Conservation (phyloP, 2,329 filamentous ascomycete genomes). For the Gremmenia infestans region DNA sequence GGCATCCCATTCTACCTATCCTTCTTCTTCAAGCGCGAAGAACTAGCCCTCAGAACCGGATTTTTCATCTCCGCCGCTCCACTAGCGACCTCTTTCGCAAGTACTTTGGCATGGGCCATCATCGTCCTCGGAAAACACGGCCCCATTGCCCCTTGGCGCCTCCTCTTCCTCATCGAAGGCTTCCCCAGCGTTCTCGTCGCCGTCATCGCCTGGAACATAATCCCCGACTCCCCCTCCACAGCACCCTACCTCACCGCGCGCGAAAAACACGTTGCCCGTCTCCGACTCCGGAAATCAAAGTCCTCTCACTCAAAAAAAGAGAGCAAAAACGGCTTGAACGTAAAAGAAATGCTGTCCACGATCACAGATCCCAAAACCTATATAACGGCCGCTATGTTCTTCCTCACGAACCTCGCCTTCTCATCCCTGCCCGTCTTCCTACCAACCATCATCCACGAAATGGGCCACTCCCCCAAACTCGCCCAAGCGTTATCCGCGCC, state of each 20-base stretch:
- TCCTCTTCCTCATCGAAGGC: slow-evolving; percentile 78
- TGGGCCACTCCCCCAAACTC: slow-evolving; percentile 65
- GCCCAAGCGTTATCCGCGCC: slow-evolving; percentile 78
- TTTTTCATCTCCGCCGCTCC: slow-evolving; percentile 83
- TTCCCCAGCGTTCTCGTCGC: slow-evolving; percentile 77
- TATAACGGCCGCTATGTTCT: slow-evolving; percentile 77
- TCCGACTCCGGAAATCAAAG: slow-evolving; percentile 51
- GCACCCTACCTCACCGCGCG: slow-evolving; percentile 58
- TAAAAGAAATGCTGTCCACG: slow-evolving; percentile 52
- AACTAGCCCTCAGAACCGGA: slow-evolving; percentile 80
- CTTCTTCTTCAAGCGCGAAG: slow-evolving; percentile 60
- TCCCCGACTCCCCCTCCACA: slow-evolving; percentile 71
- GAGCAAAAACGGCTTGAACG: slow-evolving; percentile 39
- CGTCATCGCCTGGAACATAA: slow-evolving; percentile 65
- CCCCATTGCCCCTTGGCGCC: slow-evolving; percentile 78
- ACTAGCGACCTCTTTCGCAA: slow-evolving; percentile 76
- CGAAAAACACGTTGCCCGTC: slow-evolving; percentile 63
- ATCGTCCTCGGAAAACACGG: slow-evolving; percentile 59
- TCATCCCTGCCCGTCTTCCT: slow-evolving; percentile 83
- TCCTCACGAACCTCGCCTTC: slow-evolving; percentile 84
- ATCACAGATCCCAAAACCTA: slow-evolving; percentile 65
- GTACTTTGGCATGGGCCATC: slow-evolving; percentile 74
- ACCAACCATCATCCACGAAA: slow-evolving; percentile 69
- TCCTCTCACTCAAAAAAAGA: slow-evolving; percentile 6
- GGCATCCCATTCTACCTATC: slow-evolving; percentile 60